Conservation (phyloP, 768 basidiomycete species). For the Hericium alpestre region DNA sequence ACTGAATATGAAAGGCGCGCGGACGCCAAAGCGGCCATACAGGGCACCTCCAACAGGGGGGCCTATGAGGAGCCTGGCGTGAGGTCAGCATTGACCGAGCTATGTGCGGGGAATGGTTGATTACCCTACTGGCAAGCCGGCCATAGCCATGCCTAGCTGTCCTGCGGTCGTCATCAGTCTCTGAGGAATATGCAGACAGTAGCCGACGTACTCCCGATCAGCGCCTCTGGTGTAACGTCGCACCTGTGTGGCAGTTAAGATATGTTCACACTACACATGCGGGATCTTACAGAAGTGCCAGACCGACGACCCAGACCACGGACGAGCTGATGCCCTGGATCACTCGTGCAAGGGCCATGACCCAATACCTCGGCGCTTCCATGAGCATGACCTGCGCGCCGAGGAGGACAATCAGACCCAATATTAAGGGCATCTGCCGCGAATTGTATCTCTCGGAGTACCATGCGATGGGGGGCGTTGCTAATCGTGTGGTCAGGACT, state of each 20-base stretch:
- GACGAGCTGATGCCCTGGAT: conserved; percentile 30
- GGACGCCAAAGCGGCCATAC: conserved; percentile 25
- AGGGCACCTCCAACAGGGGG: conserved; percentile 31
- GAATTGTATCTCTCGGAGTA: conserved; percentile 25
- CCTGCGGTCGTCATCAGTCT: conserved; percentile 13
- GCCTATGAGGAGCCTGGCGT: conserved; percentile 22
- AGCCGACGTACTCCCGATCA: conserved; percentile 23
- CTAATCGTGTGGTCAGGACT: conserved; percentile 9
- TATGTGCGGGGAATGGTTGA: background rate
- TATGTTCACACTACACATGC: background rate
- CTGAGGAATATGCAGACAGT: background rate
- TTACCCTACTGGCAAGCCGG: conserved; percentile 29
- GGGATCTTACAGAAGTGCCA: conserved; percentile 25
- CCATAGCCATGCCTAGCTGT: conserved; percentile 30
- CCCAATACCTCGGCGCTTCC: conserved; percentile 27
- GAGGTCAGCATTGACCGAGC: too few species aligned
- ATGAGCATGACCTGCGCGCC: conserved; percentile 30
- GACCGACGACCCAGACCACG: conserved; percentile 29
- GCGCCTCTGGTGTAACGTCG: conserved; percentile 25
- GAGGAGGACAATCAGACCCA: conserved; percentile 23
- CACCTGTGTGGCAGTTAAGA: conserved; percentile 17
- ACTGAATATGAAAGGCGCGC: conserved; percentile 28
- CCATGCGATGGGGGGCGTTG: conserved; percentile 26
- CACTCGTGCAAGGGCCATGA: conserved; percentile 28
- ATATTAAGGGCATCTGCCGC: conserved; percentile 21